Base-by-base conservation (phyloP, 176 grass and related monocot genomes). In the Thinopyrum elongatum region DNA sequence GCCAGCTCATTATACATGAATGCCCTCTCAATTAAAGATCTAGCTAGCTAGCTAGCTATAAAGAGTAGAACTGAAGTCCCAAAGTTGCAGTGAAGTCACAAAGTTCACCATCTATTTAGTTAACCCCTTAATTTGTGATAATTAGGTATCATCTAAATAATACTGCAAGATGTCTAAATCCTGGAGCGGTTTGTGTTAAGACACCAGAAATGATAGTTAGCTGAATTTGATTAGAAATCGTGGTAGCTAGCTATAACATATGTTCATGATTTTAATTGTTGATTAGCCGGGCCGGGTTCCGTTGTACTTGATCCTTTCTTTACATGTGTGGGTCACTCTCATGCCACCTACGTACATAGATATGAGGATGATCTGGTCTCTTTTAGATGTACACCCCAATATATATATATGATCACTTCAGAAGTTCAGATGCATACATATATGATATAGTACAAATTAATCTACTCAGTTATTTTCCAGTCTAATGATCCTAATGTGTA, bases 291-390 rank as follows among this genome's bases (percentile, higher is more conserved):
- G 41, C 41, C 41, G 41, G 41, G 41, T 42, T 42, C 10, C 10
- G 10, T 42, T 81, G 36, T 70, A 81, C 34, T 21, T 57, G 35
- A 79, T 28, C 4, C 35, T 69, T 75, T 83, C n/a, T 79, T 88
- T 79, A 42, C 41, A 69, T 51, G 88, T 58, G 53, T 25, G 21
- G 23, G 68, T 90, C 74, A 58, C 65, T 88, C 59, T 88, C 86
- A 76, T 70, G 78, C 60, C 59, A 84, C 70, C 70, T 89, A 76
- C 14, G 61, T 61, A 21, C 71, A 51, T 53, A 53, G 41, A 42
- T 42, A 42, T 42, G 41, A 42, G 41, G 41, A 42, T 42, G 41
- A 42, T 42, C 41, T 42, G 41, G 41, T 42, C 41, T 42, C 41
- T 42, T 42, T 42, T 42, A 42, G 41, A 42, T 42, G 41, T 42